Evolutionary conservation across 805 yeast species (phyloP), one percentile per base, ranked within the genome.

Genomic region (Teunomyces barrocoloradensis): DNA sequence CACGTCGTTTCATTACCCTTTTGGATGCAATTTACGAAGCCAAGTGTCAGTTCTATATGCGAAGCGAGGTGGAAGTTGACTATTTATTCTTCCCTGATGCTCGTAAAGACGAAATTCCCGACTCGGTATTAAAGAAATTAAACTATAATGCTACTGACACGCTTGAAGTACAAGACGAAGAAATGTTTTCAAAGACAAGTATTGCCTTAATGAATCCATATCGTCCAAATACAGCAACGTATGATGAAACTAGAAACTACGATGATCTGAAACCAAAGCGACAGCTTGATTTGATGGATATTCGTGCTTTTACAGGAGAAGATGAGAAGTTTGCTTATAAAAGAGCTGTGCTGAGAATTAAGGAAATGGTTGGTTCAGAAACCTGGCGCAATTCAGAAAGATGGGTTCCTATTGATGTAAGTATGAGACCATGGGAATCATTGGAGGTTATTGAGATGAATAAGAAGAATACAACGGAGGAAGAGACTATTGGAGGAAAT

Each of bases 321-420:
- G 91, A 85, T 63, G 91, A 85, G 58, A 76, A 75, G 65, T 85
- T 85, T 64, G 89, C 91, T 3, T 85, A 77, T 56, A 81, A 80
- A 51, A 66, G 91, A 53, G 90, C 91, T 0, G 82, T 84, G 1
- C 80, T 84, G 55, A 66, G 91, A 52, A 73, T 85, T 32, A 71
- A 73, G 44, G 85, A 81, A 53, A 81, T 81, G 84, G 75, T 79
- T 3, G 72, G 75, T 1, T 76, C 82, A 0, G 67, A 63, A 30
- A 45, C 59, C 27, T 85, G 88, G 85, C 73, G 85, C 51, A 44
- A 38, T 11, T 45, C 54, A 4, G 65, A 64, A 15, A 62, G 73
- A 47, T 84, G 89, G 89, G 65, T 73, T 2, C 88, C 87, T 5
- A 61, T 79, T 1, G 77, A 78, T 41, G 53, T 55, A 3, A 50